Base-by-base conservation (phyloP, 2,329 filamentous ascomycete species). In the Furcasterigmium furcatum region DNA sequence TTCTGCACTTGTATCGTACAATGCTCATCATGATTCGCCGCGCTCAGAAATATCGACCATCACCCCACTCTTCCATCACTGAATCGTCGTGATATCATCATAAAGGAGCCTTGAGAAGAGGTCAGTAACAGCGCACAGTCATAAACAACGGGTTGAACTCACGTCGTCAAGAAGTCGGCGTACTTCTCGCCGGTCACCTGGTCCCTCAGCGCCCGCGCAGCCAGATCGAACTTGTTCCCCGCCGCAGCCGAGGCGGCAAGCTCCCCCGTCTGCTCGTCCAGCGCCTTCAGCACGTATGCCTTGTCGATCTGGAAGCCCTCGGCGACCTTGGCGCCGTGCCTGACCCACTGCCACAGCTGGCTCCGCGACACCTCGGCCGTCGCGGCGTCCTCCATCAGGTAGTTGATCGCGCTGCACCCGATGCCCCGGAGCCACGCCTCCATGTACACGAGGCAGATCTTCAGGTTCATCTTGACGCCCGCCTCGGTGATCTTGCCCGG, bases 371-470 rank as follows among this genome's bases (percentile, higher is more conserved):
- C 90, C 67, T 95, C 90, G 30, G 90, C 90, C 1, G 90, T 95
- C 10, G 90, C 90, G 16, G 90, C 90, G 53, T 95, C 90, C 71
- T 95, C 90, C 89, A 95, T 95, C 43, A 95, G 74, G 65, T 84
- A 91, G 75, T 95, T 94, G 69, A 95, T 94, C 18, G 90, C 90
- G 47, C 95, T 88, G 58, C 90, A 95, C 42, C 90, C 90, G n/a
- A 95, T 78, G 18, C 89, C 90, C 46, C 88, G 84, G 45, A 95
- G 77, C 90, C 90, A 95, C 45, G 87, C 90, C 69, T 95, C 90
- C 88, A 95, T 95, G 69, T 95, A 95, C 38, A 84, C 84, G 2
- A 95, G 78, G 27, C 89, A 89, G 53, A 95, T 95, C 68, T 88
- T 90, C 52, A 95, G 73, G 73, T 95, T 95, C 82, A 94, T 92